Evolutionary conservation across 73 alveolate genomes (phyloP).

Genomic region (Paramecium biaurelia): DNA sequence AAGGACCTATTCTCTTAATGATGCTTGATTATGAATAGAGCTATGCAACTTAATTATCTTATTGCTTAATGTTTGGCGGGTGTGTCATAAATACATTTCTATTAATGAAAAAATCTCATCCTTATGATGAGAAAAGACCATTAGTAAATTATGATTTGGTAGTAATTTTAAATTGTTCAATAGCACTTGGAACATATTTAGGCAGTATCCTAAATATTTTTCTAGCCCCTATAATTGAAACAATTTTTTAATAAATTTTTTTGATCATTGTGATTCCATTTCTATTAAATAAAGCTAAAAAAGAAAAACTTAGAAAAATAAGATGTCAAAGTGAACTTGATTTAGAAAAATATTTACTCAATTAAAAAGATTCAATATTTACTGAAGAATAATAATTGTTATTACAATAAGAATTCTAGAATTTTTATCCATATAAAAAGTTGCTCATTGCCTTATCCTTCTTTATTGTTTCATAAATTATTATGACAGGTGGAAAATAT

Average conservation of each 20-base stretch:
- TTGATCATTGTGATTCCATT: neutral
- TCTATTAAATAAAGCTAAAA: neutral
- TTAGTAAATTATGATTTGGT: conserved; percentile 31
- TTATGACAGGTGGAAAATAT: neutral
- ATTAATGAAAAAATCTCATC: conserved; percentile 40
- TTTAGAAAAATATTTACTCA: neutral
- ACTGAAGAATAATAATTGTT: neutral
- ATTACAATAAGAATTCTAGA: neutral
- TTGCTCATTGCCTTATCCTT: neutral
- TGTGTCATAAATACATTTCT: conserved; percentile 37
- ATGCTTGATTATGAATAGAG: conserved; percentile 34
- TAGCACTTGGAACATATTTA: neutral
- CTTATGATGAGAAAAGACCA: conserved; percentile 7
- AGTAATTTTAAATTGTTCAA: conserved; percentile 20
- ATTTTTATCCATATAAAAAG: neutral
- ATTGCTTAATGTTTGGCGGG: conserved; percentile 55
- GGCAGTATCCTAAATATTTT: conserved; percentile 19
- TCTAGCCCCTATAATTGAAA: conserved; percentile 3
- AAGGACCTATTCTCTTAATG: conserved; percentile 50
- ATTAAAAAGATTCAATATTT: neutral
- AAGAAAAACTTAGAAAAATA: neutral
- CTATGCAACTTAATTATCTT: conserved; percentile 44
- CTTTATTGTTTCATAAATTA: neutral
- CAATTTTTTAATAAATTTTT: neutral
- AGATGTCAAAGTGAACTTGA: neutral